Conservation (phyloP, 2,329 filamentous ascomycete species). For the Trichoderma aggressivum region DNA sequence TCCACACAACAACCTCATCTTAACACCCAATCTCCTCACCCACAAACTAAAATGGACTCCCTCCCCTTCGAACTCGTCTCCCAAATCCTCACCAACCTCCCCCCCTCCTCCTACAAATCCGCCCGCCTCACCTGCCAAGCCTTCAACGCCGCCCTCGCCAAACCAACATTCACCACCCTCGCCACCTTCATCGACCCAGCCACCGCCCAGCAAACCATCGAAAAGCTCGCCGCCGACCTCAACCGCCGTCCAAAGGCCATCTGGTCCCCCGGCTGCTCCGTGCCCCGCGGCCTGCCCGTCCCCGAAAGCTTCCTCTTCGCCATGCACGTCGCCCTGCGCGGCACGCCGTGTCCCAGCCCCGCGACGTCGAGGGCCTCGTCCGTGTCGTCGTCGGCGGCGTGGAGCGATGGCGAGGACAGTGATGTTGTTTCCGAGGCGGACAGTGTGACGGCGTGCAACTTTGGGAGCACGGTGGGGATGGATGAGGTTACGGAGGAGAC, state of each 20-base stretch:
- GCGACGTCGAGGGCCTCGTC: background rate
- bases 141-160: conserved; percentile 33
- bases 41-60: conserved; percentile 28
- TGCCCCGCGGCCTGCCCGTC: conserved; percentile 30
- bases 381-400: background rate
- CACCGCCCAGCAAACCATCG: conserved; percentile 26
- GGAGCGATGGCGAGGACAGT: conserved; percentile 17
- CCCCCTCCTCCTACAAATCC: conserved; percentile 23
- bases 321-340: conserved; percentile 29
- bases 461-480: conserved; percentile 23
- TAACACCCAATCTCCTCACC: background rate
- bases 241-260: conserved; percentile 26
- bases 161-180: conserved; percentile 29
- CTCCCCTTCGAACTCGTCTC: conserved; percentile 33
- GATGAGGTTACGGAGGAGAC: conserved; percentile 25
- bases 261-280: conserved; percentile 37
- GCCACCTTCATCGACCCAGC: conserved; percentile 30
- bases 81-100: conserved; percentile 30
- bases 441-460: conserved; percentile 20
- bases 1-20: background rate
- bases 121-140: conserved; percentile 33
- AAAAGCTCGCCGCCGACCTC: conserved; percentile 25
- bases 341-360: conserved; percentile 24
- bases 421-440: conserved; percentile 5
- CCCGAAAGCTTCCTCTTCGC: conserved; percentile 33